phyloP scores from a whole-genome alignment of 2,329 filamentous ascomycete species.

The Ascosphaera apis region DNA sequence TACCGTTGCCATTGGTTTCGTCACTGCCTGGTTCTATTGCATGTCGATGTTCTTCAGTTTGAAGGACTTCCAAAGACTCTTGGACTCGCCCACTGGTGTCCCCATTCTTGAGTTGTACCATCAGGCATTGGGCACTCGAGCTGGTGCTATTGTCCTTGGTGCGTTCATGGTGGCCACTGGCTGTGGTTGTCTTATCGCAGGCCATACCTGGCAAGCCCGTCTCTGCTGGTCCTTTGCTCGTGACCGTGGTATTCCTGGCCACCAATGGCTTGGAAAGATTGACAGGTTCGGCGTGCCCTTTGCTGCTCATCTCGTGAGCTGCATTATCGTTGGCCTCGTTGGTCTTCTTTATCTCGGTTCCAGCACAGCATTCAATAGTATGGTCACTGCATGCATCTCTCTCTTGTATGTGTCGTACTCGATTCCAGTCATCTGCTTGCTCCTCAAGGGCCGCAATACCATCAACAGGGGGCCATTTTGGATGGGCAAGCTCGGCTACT shows the following conservation, averaged over 20 bases:
- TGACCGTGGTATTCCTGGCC: constrained; percentile 26
- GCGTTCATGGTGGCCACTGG: constrained; percentile 25
- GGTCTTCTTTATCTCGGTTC: constrained; percentile 26
- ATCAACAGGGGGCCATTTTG: constrained; percentile 26
- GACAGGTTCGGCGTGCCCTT: constrained; percentile 23
- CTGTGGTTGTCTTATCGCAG: constrained; percentile 23
- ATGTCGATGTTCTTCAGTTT: constrained; percentile 29
- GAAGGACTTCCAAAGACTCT: constrained; percentile 19
- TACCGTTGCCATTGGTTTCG: constrained; percentile 26
- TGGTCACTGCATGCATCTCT: constrained; percentile 23
- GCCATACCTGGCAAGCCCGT: constrained; percentile 28
- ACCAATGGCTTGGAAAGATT: constrained; percentile 18
- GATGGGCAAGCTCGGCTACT: constrained; percentile 21
- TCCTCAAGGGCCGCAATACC: constrained; percentile 22
- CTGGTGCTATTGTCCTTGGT: constrained; percentile 25
- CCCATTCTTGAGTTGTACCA: constrained; percentile 26
- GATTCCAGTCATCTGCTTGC: constrained; percentile 24
- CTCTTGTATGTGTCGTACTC: constrained; percentile 26
- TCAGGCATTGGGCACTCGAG: constrained; percentile 19
- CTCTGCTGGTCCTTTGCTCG: constrained; percentile 31
- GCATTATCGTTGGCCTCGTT: constrained; percentile 21
- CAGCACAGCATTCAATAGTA: constrained; percentile 19
- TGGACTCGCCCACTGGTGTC: constrained; percentile 20
- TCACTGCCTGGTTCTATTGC: constrained; percentile 25
- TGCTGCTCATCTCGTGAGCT: constrained; percentile 20